Percentiles rank a stretch among this genome's conserved stretches.
Conservation (phyloP, 331 rosid species). For the Malus hybrid region DNA sequence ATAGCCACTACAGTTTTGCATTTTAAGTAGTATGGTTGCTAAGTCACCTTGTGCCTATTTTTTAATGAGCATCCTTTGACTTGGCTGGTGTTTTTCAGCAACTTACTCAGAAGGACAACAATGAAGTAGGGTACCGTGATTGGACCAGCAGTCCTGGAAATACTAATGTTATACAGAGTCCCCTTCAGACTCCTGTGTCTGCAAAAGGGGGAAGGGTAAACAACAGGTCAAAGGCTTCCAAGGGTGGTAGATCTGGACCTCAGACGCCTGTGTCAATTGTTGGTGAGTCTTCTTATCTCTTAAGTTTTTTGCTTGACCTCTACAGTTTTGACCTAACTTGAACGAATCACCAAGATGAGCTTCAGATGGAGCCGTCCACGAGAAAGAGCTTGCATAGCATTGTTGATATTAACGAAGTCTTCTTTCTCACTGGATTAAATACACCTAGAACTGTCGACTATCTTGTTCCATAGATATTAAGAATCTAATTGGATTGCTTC, state of each 20-base stretch:
- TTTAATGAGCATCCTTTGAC: constrained; percentile 7
- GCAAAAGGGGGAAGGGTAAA: constrained; percentile 62
- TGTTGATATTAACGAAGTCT: neutral
- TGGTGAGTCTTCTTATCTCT: constrained; percentile 34
- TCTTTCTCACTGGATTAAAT: neutral
- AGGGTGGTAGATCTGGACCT: constrained; percentile 55
- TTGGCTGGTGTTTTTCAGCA: constrained; percentile 40
- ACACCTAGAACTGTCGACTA: neutral
- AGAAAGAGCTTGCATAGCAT: neutral
- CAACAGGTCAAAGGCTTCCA: constrained; percentile 55
- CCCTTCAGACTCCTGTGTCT: constrained; percentile 65
- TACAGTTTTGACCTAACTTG: neutral
- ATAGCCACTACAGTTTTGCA: neutral
- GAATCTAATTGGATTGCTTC: constrained; percentile 3
- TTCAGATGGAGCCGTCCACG: neutral
- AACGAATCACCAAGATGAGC: neutral
- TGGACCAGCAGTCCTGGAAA: constrained; percentile 50
- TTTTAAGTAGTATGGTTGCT: constrained; percentile 2
- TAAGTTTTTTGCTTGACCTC: neutral
- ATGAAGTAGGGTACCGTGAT: constrained; percentile 40
- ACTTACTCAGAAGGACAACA: constrained; percentile 56
- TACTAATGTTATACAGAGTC: constrained; percentile 31
- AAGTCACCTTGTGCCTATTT: neutral
- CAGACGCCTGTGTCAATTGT: constrained; percentile 67
- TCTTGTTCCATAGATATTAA: neutral